Evolutionary conservation across 208 protist genomes (phyloP).

Genomic region (Acanthamoeba healyi): DNA sequence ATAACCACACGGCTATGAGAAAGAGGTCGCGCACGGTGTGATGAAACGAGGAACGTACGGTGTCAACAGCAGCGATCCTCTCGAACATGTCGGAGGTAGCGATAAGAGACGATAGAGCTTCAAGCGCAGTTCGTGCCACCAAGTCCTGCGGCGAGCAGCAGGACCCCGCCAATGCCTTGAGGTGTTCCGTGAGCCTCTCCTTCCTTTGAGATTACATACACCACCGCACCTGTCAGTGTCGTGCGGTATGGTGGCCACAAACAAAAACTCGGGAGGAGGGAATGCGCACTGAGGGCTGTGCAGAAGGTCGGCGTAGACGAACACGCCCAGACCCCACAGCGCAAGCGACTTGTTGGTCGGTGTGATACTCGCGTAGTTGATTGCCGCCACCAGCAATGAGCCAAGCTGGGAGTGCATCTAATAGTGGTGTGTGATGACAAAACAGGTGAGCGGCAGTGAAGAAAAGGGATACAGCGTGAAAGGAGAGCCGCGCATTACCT

Average conservation of each 20-base stretch:
- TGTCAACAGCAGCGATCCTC: constrained; percentile 31
- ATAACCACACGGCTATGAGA: not conserved
- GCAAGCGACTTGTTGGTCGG: constrained; percentile 69
- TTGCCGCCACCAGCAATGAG: constrained; percentile 2
- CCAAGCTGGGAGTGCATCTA: constrained; percentile 59
- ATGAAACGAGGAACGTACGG: not conserved
- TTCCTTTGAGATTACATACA: constrained; percentile 19
- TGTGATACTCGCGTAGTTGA: constrained; percentile 56
- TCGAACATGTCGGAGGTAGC: constrained; percentile 55
- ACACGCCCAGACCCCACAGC: constrained; percentile 71
- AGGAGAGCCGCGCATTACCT: not conserved
- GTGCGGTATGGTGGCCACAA: not conserved
- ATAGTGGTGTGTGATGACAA: not conserved
- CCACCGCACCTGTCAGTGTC: not conserved
- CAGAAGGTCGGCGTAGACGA: constrained; percentile 62
- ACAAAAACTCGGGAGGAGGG: not conserved
- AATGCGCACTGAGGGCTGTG: not conserved
- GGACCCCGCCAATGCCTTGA: constrained; percentile 19
- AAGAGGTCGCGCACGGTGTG: not conserved
- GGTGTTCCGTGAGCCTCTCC: constrained; percentile 32
- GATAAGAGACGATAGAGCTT: constrained; percentile 49
- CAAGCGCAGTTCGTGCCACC: constrained; percentile 58
- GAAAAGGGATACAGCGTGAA: not conserved
- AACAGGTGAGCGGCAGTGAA: not conserved
- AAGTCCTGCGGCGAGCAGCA: constrained; percentile 37